Base-by-base conservation (phyloP, 495 filamentous ascomycete species). In the Diplogelasinospora grovesii region DNA sequence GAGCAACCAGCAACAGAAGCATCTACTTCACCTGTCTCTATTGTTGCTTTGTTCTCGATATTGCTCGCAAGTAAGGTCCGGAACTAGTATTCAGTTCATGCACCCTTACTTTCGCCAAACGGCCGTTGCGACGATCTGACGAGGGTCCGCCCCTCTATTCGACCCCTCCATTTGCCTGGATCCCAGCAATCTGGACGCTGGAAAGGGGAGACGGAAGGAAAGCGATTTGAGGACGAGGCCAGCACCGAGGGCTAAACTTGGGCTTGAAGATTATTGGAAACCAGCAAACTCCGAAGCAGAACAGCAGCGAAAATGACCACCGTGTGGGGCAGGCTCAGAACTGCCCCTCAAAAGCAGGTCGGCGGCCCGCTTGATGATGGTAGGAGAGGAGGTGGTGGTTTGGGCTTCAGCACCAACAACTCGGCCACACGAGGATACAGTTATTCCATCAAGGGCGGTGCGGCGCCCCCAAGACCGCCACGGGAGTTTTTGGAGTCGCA, bases 381-480 rank as follows among this genome's bases (percentile, higher is more conserved):
- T 8, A 36, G 29, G 39, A 38, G 53, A n/a, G 26, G 22, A 7
- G 30, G 35, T 5, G 16, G 43, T 15, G 39, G 43, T 13, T 3
- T 39, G 4, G 36, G 34, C 30, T 49, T 43, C 35, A 36, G 30
- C 7, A 32, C 10, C 25, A 28, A n/a, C 24, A 43, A 16, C 14
- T 8, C 14, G 8, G 22, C 15, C 37, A 31, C 36, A n/a, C 15
- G 40, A 33, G 49, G 50, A 19, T 62, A 62, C 56, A 52, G 46
- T 15, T 56, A 57, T 21, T 52, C 53, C 4, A 59, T 62, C 56
- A 50, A 51, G 19, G 55, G 53, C 10, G 59, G 56, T 8, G 53
- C 59, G 18, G 25, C 58, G 25, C 54, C 58, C 7, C 32, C 42
- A 22, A 41, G 59, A 20, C 53, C 56, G n/a, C 56, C 59, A 1